Base-by-base conservation (phyloP, 345 rosid species). In the Linum tenue region DNA sequence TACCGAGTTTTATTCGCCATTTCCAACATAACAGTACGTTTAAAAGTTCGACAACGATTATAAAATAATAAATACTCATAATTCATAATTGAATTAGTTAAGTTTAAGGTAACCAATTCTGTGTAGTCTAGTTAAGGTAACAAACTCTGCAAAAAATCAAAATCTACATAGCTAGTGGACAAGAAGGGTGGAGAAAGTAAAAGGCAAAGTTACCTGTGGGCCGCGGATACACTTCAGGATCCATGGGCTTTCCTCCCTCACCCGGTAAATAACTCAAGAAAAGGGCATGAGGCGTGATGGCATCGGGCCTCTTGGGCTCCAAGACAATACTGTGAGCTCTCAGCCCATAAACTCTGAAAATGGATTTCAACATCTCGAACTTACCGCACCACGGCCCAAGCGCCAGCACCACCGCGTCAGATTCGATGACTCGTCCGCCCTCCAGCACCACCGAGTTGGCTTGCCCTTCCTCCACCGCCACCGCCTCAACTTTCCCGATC, bases 341-440 rank as follows among this genome's bases (percentile, higher is more conserved):
- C 2, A 81, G 74, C 71, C 97, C 96, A 66, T 64, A 83, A n/a
- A 90, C 86, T 66, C 86, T 77, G 66, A 90, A 88, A 53, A 86
- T 48, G 31, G 87, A 80, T 4, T 85, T 69, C 68, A 90, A 37
- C 62, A 86, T 69, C 75, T 82, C 89, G 0, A 90, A 79, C 70
- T 82, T 90, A 43, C 85, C 84, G 0, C 90, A 82, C 97, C 97
- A 92, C 2, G 96, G 97, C 51, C 98, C 95, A 42, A 88, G 83
- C 9, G 95, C 83, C 59, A 90, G 64, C 41, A 94, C 95, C 68
- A 86, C 97, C 37, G 77, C 64, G 31, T 88, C 96, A 15, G 89
- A 69, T 9, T 83, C 85, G 5, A 88, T 60, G 9, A 74, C 84
- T 73, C 78, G 62, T 44, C 90, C 92, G 5, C 80, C 90, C 65